Evolutionary conservation across 2,329 filamentous ascomycete species (phyloP).

Genomic region (Fusarium torulosum): DNA sequence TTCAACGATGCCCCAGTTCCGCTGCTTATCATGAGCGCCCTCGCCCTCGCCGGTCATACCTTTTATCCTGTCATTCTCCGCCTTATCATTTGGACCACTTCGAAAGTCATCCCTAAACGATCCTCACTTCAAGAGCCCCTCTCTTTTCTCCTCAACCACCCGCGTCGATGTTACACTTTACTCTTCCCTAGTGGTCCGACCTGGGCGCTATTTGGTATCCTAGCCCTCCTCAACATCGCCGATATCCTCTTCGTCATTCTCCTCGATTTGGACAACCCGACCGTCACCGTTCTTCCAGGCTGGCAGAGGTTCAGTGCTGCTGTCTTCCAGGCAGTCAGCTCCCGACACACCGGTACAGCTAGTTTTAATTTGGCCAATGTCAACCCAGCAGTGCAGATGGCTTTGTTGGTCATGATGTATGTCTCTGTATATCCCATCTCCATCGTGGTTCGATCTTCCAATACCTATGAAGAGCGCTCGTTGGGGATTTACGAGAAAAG

Average conservation of each 20-base stretch:
- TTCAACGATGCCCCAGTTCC: constrained; percentile 60
- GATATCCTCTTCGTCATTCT: constrained; percentile 68
- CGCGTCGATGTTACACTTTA: constrained; percentile 71
- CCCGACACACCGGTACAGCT: constrained; percentile 61
- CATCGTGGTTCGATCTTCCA: constrained; percentile 70
- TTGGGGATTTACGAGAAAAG: constrained; percentile 66
- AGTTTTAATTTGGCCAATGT: constrained; percentile 63
- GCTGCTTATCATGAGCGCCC: constrained; percentile 61
- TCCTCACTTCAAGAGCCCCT: constrained; percentile 59
- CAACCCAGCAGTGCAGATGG: constrained; percentile 67
- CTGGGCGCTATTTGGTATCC: constrained; percentile 66
- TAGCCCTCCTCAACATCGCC: constrained; percentile 65
- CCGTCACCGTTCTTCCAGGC: constrained; percentile 59
- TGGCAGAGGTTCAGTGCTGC: constrained; percentile 66
- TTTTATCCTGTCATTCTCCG: constrained; percentile 70
- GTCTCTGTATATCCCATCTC: constrained; percentile 72
- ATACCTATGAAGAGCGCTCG: constrained; percentile 72
- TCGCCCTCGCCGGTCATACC: constrained; percentile 66
- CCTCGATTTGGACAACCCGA: constrained; percentile 64
- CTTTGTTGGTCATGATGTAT: constrained; percentile 75
- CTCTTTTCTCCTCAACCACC: constrained; percentile 71
- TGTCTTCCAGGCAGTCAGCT: constrained; percentile 68
- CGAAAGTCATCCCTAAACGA: constrained; percentile 58
- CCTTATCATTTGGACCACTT: constrained; percentile 68
- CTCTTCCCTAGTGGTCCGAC: constrained; percentile 72